Percentiles rank a stretch among this genome's conserved stretches.
Conservation (phyloP, 345 rosid genomes). For the Pistacia atlantica region DNA sequence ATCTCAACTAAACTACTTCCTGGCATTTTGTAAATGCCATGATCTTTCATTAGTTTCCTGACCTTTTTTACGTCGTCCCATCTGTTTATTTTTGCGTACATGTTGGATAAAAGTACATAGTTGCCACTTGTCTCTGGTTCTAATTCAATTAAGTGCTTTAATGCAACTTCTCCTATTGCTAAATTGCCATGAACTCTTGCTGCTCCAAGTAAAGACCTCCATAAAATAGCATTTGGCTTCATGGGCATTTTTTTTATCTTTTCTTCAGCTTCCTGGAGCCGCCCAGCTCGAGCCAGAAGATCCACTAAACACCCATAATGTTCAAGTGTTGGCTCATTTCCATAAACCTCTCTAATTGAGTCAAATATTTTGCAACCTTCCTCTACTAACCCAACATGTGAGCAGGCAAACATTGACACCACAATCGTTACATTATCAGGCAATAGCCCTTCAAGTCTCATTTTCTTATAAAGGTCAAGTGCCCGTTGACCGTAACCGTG, state of each 20-base stretch:
- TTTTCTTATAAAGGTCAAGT: slow-evolving; percentile 25
- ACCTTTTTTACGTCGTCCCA: slow-evolving; percentile 62
- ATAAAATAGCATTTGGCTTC: slow-evolving; percentile 59
- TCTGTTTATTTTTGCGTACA: slow-evolving; percentile 54
- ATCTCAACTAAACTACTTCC: slow-evolving; percentile 57
- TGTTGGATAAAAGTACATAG: slow-evolving; percentile 64
- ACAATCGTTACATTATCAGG: slow-evolving; percentile 60
- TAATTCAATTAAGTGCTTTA: slow-evolving; percentile 47
- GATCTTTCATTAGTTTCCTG: slow-evolving; percentile 64
- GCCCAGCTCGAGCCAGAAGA: slow-evolving; percentile 40
- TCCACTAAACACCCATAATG: slow-evolving; percentile 72
- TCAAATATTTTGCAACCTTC: slow-evolving; percentile 47
- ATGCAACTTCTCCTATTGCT: slow-evolving; percentile 50
- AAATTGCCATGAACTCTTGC: slow-evolving; percentile 59
- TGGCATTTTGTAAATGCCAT: slow-evolving; percentile 47
- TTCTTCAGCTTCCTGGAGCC: slow-evolving; percentile 55
- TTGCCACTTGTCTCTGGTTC: slow-evolving; percentile 61
- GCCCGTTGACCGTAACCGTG: slow-evolving; percentile 57
- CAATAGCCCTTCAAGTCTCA: slow-evolving; percentile 39
- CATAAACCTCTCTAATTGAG: slow-evolving; percentile 45
- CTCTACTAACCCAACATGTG: slow-evolving; percentile 56
- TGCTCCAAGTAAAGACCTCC: slow-evolving; percentile 71
- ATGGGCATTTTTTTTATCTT: slow-evolving; percentile 54
- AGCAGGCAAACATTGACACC: slow-evolving; percentile 58
- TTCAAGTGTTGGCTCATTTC: slow-evolving; percentile 55